Base-by-base conservation (phyloP, 805 yeast genomes). In the Starmerella sirachaensis region DNA sequence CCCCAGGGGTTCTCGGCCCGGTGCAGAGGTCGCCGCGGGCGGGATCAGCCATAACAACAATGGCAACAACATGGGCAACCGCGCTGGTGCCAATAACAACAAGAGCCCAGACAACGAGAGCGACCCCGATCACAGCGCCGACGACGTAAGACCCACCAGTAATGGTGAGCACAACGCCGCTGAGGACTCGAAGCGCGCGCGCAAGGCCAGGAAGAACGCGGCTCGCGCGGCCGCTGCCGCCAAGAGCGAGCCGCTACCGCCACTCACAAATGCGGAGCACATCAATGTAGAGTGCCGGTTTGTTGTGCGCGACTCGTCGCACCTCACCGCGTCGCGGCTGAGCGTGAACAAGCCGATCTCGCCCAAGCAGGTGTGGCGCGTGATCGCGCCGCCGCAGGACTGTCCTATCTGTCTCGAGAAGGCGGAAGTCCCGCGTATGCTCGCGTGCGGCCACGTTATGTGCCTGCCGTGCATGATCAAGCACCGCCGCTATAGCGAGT, bases 361-460 rank as follows among this genome's bases (percentile, higher is more conserved):
- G 12, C 67, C 71, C 42, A 63, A 65, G 3, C 65, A 70, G 26
- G 74, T 91, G 5, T 57, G 78, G 22, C 64, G 94, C 33, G 83
- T 88, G n/a, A 77, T 74, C 1, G 78, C 88, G 11, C 72, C 69
- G 42, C 77, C 78, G 1, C 56, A 66, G 18, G 75, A 76, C 26
- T 91, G 99, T 55, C 97, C 98, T 0, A 88, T 91, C 19, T 91
- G 99, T 56, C 63, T 91, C 11, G 69, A 83, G 35, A 76, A 75
- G 11, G 81, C 91, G 11, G 71, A 80, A 13, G 95, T 96, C 0
- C 96, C 98, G 2, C 65, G 97, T 38, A 93, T 91, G 97, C 76
- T 84, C 20, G 69, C 76, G 10, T 91, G 99, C 62, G 98, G 99
- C 5, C 99, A 91, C 55, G 69, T 85, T 12, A 73, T 91, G 52